Conservation (phyloP, 2,329 filamentous ascomycete genomes). For the Diaporthe citrichinensis region DNA sequence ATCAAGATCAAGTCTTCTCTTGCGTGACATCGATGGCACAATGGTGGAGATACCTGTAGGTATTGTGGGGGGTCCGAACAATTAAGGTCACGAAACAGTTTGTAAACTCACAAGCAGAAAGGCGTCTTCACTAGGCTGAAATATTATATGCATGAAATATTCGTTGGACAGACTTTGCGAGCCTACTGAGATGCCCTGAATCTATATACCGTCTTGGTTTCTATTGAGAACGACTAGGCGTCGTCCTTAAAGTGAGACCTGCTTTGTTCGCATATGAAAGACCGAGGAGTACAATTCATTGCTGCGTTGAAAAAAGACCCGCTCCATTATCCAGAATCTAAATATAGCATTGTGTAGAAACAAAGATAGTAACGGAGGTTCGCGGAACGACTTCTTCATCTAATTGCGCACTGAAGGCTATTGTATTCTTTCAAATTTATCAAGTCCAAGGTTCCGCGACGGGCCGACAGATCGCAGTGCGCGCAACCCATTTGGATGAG, state of each 20-base stretch:
- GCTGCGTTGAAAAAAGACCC: neutral
- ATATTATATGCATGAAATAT: neutral
- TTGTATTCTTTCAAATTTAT: no score
- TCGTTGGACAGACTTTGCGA: neutral
- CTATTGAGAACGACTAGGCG: neutral
- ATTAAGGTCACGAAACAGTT: neutral
- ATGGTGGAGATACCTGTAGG: no score
- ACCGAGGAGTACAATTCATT: neutral
- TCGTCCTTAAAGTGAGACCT: no score
- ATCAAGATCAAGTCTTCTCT: slow-evolving; percentile 1
- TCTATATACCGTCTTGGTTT: neutral
- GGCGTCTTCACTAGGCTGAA: neutral
- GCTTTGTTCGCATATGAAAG: neutral
- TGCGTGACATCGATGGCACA: neutral
- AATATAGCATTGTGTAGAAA: neutral
- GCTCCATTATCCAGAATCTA: neutral
- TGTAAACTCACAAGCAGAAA: neutral
- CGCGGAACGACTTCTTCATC: no score
- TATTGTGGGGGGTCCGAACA: neutral
- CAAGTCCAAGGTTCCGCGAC: no score
- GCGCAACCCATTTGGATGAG: no score
- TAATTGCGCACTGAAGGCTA: no score
- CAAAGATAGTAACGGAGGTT: neutral
- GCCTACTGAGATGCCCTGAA: no score
- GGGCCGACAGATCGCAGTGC: no score